Evolutionary conservation across 202 grass and related monocot genomes (phyloP).

Genomic region (Cymbopogon flexuosus): DNA sequence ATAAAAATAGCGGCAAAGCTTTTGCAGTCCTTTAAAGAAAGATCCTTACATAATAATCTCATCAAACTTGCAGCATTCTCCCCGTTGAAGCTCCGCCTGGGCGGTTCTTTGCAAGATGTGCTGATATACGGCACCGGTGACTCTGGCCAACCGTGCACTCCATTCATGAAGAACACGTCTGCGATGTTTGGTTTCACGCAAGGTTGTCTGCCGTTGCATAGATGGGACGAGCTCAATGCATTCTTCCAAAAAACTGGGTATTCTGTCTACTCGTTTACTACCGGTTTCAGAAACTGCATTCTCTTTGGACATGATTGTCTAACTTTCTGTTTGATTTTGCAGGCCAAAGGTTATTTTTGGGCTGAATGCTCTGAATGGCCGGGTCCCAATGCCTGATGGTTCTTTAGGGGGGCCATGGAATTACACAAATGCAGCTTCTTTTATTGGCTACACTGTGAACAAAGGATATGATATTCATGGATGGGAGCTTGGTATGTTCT

Average conservation of each 20-base stretch:
- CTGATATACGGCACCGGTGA: constrained; percentile 46
- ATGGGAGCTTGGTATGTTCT: constrained; percentile 62
- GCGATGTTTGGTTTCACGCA: constrained; percentile 54
- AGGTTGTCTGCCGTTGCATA: constrained; percentile 58
- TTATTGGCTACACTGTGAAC: constrained; percentile 49
- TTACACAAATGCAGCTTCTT: constrained; percentile 61
- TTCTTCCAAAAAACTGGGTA: constrained; percentile 62
- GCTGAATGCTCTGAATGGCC: constrained; percentile 60
- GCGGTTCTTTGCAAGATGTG: constrained; percentile 59
- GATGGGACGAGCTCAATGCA: constrained; percentile 67
- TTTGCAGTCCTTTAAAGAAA: no score
- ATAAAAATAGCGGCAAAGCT: no score
- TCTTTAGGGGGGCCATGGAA: constrained; percentile 74
- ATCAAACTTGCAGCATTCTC: constrained; percentile 47
- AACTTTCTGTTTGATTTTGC: neutral
- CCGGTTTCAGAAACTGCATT: neutral
- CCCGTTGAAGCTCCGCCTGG: constrained; percentile 59
- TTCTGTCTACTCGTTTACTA: neutral
- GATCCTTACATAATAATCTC: neutral
- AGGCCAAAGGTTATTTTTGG: constrained; percentile 56
- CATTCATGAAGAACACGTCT: constrained; percentile 46
- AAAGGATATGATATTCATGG: constrained; percentile 62
- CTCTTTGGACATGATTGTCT: neutral
- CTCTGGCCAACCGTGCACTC: constrained; percentile 25
- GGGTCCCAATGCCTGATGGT: constrained; percentile 54